Evolutionary conservation across 495 filamentous ascomycete species (phyloP), one percentile per base, ranked within the genome.

Genomic region (Clavariopsis aquatica): DNA sequence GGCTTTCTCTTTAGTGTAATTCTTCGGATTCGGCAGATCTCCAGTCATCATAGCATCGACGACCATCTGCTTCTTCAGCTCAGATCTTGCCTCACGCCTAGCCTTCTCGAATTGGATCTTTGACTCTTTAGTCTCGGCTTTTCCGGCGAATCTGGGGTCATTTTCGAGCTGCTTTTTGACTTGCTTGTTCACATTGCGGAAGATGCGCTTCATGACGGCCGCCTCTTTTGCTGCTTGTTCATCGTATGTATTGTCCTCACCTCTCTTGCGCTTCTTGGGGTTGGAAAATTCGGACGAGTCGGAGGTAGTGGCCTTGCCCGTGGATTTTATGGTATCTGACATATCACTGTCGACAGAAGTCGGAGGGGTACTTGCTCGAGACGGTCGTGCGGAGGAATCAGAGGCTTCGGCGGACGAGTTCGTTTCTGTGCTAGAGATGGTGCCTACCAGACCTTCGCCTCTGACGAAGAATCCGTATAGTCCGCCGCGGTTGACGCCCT

Each of bases 381-480:
- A 56, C 20, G 65, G 27, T 12, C 49, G 26, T 8, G 52, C 36
- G 10, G 66, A 41, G n/a, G 61, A 46, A 45, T 41, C 34, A 15
- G 56, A 27, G 29, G 38, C 24, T 43, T 61, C 68, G 28, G 58
- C 52, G 8, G 54, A 31, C 23, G 60, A 64, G 56, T 41, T 61
- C 24, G 62, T 57, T 23, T 63, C 67, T 1, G 57, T 58, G 43
- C 23, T 57, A n/a, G 34, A 69, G 24, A 88, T 71, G 4, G 89
- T 92, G 12, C 92, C 92, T n/a, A 78, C 77, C 57, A 96, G 75
- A 38, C 81, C 76, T 59, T 89, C 85, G 19, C 92, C 92, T 60
- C 82, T 81, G 12, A 96, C 90, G 73, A 96, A 96, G 60, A 82
- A 85, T 17, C 87, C 83, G 74, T 96, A 96, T 6, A 96, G 78